These are phyloP conservation scores for Xylaria telfairii DNA, from an alignment of 495 filamentous ascomycete species.

Conservation along the genomic window DNA sequence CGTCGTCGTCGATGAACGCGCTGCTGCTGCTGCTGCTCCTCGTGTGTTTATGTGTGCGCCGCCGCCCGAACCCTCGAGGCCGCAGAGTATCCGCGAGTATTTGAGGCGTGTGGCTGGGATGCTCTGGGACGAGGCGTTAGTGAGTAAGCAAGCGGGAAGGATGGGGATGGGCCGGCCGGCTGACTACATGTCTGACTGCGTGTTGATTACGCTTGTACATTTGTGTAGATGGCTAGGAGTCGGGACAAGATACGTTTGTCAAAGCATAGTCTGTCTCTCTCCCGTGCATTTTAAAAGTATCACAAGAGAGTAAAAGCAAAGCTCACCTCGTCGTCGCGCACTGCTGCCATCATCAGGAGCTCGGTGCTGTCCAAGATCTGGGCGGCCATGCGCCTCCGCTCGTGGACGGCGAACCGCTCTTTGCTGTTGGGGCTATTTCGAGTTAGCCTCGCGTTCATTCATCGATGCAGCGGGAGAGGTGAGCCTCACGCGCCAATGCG, in stretches of 20 bases:
- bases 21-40: not conserved
- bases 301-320: not conserved
- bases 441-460: not conserved
- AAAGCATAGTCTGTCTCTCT: no score
- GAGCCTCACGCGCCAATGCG: conserved; percentile 12
- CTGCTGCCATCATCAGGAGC: conserved; percentile 59
- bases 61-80: conserved; percentile 35
- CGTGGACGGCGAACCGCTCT: conserved; percentile 38
- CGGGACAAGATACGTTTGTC: no score
- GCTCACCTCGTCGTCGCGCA: conserved; percentile 53
- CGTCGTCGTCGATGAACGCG: not conserved
- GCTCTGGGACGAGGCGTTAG: conserved; percentile 38
- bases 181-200: not conserved
- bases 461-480: not conserved
- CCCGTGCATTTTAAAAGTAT: no score
- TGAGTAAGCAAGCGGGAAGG: no score
- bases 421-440: conserved; percentile 20
- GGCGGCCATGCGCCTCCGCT: conserved; percentile 50
- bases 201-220: not conserved
- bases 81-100: conserved; percentile 57
- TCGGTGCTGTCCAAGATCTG: conserved; percentile 57
- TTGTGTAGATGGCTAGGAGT: no score
- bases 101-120: conserved; percentile 54
- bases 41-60: not conserved
- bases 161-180: no score